Percentiles rank a stretch among this genome's conserved stretches.
Conservation (phyloP, 106 monocot genomes). For the Dendrobium chrysotoxum region DNA sequence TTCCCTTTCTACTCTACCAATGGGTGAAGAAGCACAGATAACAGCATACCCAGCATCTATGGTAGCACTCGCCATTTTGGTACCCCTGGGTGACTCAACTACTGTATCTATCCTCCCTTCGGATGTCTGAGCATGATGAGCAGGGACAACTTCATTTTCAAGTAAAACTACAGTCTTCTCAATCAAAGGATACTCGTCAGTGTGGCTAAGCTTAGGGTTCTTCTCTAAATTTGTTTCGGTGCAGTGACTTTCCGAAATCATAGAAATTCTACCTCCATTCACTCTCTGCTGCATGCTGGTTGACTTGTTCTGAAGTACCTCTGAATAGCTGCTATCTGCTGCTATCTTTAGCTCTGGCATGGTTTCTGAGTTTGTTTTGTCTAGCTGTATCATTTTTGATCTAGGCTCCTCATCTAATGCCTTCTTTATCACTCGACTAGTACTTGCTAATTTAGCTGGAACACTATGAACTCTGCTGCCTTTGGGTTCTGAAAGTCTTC, state of each 20-base stretch:
- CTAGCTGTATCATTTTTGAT: constrained; percentile 49
- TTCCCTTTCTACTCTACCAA: constrained; percentile 19
- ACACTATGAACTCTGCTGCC: neutral
- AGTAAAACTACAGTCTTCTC: constrained; percentile 83
- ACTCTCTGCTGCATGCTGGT: constrained; percentile 18
- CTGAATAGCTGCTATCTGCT: constrained; percentile 17
- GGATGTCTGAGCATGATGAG: constrained; percentile 7
- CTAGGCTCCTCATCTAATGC: constrained; percentile 28
- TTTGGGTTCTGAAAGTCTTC: constrained; percentile 61
- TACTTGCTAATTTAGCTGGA: constrained; percentile 17
- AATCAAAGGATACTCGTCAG: constrained; percentile 53
- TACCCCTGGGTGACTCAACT: constrained; percentile 10
- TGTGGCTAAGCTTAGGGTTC: constrained; percentile 15
- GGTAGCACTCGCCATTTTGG: constrained; percentile 21
- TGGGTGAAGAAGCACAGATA: constrained; percentile 45
- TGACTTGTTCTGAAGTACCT: constrained; percentile 5
- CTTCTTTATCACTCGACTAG: constrained; percentile 20
- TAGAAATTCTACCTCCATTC: constrained; percentile 18
- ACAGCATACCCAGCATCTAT: constrained; percentile 29
- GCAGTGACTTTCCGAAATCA: constrained; percentile 10
- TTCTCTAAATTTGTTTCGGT: constrained; percentile 10
- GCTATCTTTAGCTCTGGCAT: constrained; percentile 58
- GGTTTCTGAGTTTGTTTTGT: constrained; percentile 65
- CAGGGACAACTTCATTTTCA: constrained; percentile 37
- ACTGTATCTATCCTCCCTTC: constrained; percentile 5